A percentile compares a stretch with the other conserved stretches of the same genome.
phyloP scores from a whole-genome alignment of 1,139 yeast species.

The Nakaseomyces nivariensis region DNA sequence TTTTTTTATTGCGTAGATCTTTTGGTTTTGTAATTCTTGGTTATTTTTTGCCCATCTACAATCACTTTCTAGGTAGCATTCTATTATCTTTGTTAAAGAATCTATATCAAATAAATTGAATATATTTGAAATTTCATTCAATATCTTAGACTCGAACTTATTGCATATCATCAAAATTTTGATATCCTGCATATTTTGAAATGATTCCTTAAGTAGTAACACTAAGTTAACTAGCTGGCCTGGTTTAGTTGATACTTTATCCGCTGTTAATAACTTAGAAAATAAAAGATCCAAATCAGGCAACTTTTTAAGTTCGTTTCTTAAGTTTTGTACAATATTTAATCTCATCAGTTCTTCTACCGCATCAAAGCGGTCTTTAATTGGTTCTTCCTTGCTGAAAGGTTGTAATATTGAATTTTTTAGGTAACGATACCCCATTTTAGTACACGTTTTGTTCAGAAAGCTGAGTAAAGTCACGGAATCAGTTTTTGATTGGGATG shows the following conservation, averaged over 20 bases:
- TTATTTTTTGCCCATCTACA: conserved; percentile 35
- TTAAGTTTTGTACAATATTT: conserved; percentile 15
- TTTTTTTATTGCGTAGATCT: conserved; percentile 36
- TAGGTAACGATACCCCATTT: conserved; percentile 38
- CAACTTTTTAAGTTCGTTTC: conserved; percentile 22
- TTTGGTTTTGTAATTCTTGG: conserved; percentile 36
- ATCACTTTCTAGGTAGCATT: conserved; percentile 32
- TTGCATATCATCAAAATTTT: not conserved
- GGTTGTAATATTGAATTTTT: conserved; percentile 38
- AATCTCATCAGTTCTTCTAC: conserved; percentile 30
- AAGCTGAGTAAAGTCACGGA: conserved; percentile 31
- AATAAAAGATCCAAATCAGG: conserved; percentile 35
- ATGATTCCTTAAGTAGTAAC: conserved; percentile 31
- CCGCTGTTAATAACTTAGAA: conserved; percentile 23
- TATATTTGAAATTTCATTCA: not conserved
- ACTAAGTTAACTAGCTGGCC: conserved; percentile 35
- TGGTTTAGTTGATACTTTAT: conserved; percentile 19
- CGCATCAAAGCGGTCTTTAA: conserved; percentile 31
- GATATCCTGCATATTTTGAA: conserved; percentile 12
- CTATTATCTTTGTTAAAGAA: conserved; percentile 22
- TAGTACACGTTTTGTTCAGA: conserved; percentile 34
- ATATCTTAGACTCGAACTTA: not conserved
- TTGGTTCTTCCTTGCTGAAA: conserved; percentile 31
- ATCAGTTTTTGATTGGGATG: conserved; percentile 26
- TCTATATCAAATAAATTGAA: not conserved